Conservation (phyloP, 2,329 filamentous ascomycete species). For the Phaeomoniella chlamydospora region DNA sequence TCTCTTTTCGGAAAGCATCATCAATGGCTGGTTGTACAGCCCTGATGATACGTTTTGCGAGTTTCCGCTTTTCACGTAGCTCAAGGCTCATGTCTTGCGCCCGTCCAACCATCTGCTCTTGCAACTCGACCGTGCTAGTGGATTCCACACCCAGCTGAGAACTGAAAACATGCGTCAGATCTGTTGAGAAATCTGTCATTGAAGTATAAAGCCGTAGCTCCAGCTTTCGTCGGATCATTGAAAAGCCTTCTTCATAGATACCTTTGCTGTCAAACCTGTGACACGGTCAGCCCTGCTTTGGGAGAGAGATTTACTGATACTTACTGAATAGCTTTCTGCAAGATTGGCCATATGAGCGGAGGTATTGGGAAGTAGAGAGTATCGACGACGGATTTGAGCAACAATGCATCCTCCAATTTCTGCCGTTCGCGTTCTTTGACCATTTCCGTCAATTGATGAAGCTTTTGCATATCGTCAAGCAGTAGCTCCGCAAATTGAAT, state of each 20-base stretch:
- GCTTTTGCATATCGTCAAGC: conserved; percentile 60
- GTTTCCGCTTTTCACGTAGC: conserved; percentile 63
- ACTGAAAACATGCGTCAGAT: conserved; percentile 41
- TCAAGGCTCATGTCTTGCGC: conserved; percentile 38
- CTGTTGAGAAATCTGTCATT: conserved; percentile 44
- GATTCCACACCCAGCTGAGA: conserved; percentile 36
- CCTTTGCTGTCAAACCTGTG: conserved; percentile 34
- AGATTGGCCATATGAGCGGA: conserved; percentile 58
- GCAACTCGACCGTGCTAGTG: conserved; percentile 26
- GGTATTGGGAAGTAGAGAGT: conserved; percentile 83
- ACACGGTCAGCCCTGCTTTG: conserved; percentile 8
- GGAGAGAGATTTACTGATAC: conserved; percentile 26
- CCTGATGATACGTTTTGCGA: conserved; percentile 84
- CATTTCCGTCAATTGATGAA: conserved; percentile 55
- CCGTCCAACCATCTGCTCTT: conserved; percentile 36
- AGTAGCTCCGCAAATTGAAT: conserved; percentile 66
- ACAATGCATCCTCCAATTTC: conserved; percentile 62
- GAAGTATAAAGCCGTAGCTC: conserved; percentile 44
- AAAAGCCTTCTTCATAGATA: conserved; percentile 39
- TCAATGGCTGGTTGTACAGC: conserved; percentile 66
- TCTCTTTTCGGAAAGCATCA: conserved; percentile 61
- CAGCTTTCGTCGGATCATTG: conserved; percentile 36
- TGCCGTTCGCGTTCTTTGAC: conserved; percentile 61
- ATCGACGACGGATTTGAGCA: conserved; percentile 69
- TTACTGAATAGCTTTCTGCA: conserved; percentile 71